Conservation (phyloP, 345 rosid species). For the Salix brachista region DNA sequence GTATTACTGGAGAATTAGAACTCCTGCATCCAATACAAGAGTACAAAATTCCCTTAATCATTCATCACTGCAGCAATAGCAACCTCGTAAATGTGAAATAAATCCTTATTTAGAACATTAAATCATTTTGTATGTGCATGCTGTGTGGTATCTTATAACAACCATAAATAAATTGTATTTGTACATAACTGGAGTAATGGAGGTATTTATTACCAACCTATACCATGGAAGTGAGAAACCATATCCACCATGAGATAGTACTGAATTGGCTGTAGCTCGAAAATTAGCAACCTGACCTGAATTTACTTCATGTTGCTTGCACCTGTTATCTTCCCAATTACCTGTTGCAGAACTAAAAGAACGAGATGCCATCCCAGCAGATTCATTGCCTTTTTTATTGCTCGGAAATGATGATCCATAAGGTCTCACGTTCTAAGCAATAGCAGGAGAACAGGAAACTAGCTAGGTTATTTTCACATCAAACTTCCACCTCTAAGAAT, state of each 20-base stretch:
- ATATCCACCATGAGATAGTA: constrained; percentile 35
- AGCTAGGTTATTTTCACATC: background rate
- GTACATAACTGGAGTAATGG: background rate
- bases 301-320: constrained; percentile 12
- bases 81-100: background rate
- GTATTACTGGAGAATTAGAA: background rate
- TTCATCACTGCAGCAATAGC: background rate
- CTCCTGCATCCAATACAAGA: background rate
- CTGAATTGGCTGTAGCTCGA: constrained; percentile 12
- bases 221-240: constrained; percentile 47
- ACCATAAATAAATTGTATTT: background rate
- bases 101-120: background rate
- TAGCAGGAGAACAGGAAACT: constrained; percentile 8
- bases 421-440: constrained; percentile 23
- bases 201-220: constrained; percentile 45
- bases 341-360: constrained; percentile 16
- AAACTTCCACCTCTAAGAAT: background rate
- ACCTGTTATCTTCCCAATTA: constrained; percentile 24
- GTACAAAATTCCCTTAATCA: background rate
- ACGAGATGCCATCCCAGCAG: constrained; percentile 7
- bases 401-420: constrained; percentile 22
- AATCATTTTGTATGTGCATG: background rate
- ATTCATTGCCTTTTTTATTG: constrained; percentile 18
- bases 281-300: constrained; percentile 16
- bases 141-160: background rate